Percentiles rank a stretch among this genome's conserved stretches.
These are phyloP conservation scores for Priceomyces carsonii DNA, from an alignment of 805 yeast genomes.

Conservation along the genomic window DNA sequence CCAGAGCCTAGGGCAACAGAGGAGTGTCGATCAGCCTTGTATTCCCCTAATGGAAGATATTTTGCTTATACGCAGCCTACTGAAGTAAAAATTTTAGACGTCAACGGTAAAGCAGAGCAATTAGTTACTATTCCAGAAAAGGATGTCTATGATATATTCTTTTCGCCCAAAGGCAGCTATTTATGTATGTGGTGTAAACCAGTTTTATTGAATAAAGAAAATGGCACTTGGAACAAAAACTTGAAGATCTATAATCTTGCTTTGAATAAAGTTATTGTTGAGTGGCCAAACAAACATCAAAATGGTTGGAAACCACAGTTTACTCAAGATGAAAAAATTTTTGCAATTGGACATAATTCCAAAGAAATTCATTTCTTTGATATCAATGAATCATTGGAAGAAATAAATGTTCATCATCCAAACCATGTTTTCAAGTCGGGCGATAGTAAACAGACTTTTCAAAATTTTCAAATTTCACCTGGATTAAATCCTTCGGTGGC, in stretches of 20 bases:
- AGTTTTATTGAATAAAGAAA: conserved; percentile 56
- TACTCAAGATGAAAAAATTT: conserved; percentile 72
- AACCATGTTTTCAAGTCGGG: conserved; percentile 57
- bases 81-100: conserved; percentile 56
- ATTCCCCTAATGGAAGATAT: conserved; percentile 65
- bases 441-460: conserved; percentile 49
- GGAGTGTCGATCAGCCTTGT: conserved; percentile 64
- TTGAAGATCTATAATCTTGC: conserved; percentile 70
- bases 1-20: conserved; percentile 33
- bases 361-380: conserved; percentile 70
- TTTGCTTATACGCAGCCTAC: conserved; percentile 75
- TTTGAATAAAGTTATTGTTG: conserved; percentile 49
- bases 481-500: conserved; percentile 91
- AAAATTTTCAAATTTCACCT: conserved; percentile 71
- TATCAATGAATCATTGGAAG: conserved; percentile 28
- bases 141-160: conserved; percentile 79
- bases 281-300: conserved; percentile 79
- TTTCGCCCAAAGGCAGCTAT: conserved; percentile 86
- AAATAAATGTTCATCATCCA: conserved; percentile 47
- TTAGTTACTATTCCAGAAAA: conserved; percentile 51
- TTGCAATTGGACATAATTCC: conserved; percentile 59
- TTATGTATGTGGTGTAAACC: conserved; percentile 92
- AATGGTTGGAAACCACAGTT: conserved; percentile 93
- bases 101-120: conserved; percentile 45
- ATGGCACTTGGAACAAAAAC: conserved; percentile 77